These are phyloP conservation scores for Exobasidium rhododendri DNA, from an alignment of 1,284 basidiomycete genomes.

Conservation along the genomic window DNA sequence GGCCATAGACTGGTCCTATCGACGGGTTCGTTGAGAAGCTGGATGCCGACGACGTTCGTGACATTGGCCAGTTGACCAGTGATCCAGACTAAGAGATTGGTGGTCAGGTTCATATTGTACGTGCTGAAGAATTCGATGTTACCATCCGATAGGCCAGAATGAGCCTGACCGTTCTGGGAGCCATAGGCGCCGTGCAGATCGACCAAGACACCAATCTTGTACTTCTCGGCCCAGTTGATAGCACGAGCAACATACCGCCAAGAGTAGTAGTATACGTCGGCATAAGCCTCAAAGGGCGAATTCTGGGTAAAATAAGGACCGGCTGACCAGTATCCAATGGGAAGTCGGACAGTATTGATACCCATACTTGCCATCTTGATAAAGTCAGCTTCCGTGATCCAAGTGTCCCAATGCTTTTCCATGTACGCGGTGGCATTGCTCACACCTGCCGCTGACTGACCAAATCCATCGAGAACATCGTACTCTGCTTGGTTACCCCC, in stretches of 20 bases:
- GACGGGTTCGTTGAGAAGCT: conserved; percentile 71
- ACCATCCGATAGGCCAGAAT: conserved; percentile 71
- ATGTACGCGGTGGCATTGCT: conserved; percentile 59
- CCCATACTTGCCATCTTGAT: conserved; percentile 48
- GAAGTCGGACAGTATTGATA: conserved; percentile 55
- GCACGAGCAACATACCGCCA: conserved; percentile 64
- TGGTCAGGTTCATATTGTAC: conserved; percentile 63
- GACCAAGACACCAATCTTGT: conserved; percentile 69
- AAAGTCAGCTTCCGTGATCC: conserved; percentile 63
- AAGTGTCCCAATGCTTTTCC: conserved; percentile 76
- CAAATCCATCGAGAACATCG: conserved; percentile 58
- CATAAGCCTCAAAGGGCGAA: conserved; percentile 64
- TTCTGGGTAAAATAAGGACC: conserved; percentile 57
- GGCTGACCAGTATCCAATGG: conserved; percentile 55
- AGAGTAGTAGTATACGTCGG: conserved; percentile 65
- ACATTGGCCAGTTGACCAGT: conserved; percentile 63
- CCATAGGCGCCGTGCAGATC: conserved; percentile 73
- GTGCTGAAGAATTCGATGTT: conserved; percentile 59
- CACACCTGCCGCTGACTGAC: conserved; percentile 60
- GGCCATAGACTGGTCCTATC: conserved; percentile 43
- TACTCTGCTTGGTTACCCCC: conserved; percentile 61
- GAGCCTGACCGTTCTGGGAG: conserved; percentile 64
- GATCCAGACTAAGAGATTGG: conserved; percentile 64
- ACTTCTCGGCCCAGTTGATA: conserved; percentile 67
- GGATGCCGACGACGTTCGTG: conserved; percentile 70